These are phyloP conservation scores for Kickxella alabastrina DNA, from an alignment of 192 early-diverging fungal species.

Conservation along the genomic window DNA sequence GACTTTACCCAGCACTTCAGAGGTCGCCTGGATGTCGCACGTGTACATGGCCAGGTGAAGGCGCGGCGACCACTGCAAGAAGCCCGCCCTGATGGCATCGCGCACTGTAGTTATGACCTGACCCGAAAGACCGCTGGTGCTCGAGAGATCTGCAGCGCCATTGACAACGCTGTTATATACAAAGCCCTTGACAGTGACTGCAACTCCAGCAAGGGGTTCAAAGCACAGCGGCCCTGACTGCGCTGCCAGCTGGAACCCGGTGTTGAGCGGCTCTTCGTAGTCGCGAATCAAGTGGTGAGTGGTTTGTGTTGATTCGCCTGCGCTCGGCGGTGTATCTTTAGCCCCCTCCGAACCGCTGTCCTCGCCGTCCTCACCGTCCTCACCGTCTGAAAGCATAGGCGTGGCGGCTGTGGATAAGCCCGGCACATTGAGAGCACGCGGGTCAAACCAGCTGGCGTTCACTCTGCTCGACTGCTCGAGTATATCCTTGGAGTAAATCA, in stretches of 20 bases:
- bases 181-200: conserved; percentile 39
- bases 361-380: conserved; percentile 24
- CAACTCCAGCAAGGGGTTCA: conserved; percentile 87
- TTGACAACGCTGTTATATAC: conserved; percentile 7
- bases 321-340: too few species aligned
- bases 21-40: conserved; percentile 94
- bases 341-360: background rate
- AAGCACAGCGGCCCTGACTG: conserved; percentile 86
- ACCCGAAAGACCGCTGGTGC: conserved; percentile 52
- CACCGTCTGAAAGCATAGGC: conserved; percentile 34
- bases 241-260: conserved; percentile 93
- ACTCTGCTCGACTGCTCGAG: conserved; percentile 21
- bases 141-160: background rate
- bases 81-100: conserved; percentile 77
- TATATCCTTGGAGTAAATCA: conserved; percentile 36
- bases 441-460: conserved; percentile 30
- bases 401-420: conserved; percentile 20
- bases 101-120: conserved; percentile 85
- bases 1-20: conserved; percentile 92
- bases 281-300: conserved; percentile 46
- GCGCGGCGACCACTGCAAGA: conserved; percentile 91
- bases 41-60: conserved; percentile 95
- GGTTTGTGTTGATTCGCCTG: too few species aligned
- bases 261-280: conserved; percentile 75
- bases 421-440: conserved; percentile 1